Conservation (phyloP, 495 filamentous ascomycete genomes). For the Aspergillus bridgeri region DNA sequence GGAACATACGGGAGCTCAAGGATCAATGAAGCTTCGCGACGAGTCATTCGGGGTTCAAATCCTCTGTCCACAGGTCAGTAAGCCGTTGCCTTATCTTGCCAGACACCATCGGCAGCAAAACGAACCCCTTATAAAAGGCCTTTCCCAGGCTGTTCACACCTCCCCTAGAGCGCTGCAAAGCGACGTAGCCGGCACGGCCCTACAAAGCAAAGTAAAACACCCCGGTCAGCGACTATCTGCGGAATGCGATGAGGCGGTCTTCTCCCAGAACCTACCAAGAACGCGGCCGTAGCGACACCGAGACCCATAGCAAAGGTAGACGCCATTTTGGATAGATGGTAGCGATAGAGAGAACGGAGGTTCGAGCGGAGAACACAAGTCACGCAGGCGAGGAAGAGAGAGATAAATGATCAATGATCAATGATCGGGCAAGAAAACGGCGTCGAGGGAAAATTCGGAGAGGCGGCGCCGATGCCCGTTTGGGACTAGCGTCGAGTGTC, state of each 20-base stretch:
- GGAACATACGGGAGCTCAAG: slow-evolving; percentile 77
- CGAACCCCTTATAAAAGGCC: slow-evolving; percentile 85
- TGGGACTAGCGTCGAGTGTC: slow-evolving; percentile 20
- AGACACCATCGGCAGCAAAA: background rate
- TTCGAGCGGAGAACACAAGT: background rate
- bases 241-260: background rate
- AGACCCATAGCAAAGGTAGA: slow-evolving; percentile 72
- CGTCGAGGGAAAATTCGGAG: slow-evolving; percentile 29
- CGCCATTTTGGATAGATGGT: slow-evolving; percentile 54
- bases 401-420: slow-evolving; percentile 9
- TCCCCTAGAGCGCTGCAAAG: slow-evolving; percentile 76
- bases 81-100: background rate
- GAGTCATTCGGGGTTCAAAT: slow-evolving; percentile 91
- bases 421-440: slow-evolving; percentile 12
- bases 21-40: slow-evolving; percentile 86
- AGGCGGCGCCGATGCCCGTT: slow-evolving; percentile 18
- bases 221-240: slow-evolving; percentile 12
- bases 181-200: slow-evolving; percentile 89
- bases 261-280: slow-evolving; percentile 56
- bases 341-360: background rate
- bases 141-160: slow-evolving; percentile 75
- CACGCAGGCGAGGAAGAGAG: slow-evolving; percentile 1
- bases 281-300: slow-evolving; percentile 74
- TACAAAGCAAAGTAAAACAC: slow-evolving; percentile 31
- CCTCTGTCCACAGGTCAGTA: slow-evolving; percentile 46